These are phyloP conservation scores for Aspergillus thermomutatus DNA, from an alignment of 2,329 filamentous ascomycete species.

Conservation along the genomic window DNA sequence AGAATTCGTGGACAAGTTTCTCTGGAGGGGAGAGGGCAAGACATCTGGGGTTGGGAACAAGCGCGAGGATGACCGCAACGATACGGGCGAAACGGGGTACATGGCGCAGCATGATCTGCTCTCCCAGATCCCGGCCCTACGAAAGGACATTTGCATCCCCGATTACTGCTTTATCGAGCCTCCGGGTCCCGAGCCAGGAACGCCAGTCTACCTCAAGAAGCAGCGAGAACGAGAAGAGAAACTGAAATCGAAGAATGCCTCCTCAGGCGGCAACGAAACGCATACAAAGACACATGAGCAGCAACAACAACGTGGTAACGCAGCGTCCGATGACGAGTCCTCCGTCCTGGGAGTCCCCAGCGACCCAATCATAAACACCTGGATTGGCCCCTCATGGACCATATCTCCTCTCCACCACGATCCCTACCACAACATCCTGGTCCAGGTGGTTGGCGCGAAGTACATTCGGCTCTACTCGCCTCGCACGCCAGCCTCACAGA, in stretches of 20 bases:
- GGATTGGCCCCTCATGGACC: constrained; percentile 84
- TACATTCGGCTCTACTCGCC: constrained; percentile 88
- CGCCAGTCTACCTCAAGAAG: constrained; percentile 43
- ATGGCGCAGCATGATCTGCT: constrained; percentile 91
- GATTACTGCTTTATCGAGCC: constrained; percentile 79
- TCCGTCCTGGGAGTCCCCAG: constrained; percentile 14
- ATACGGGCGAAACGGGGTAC: constrained; percentile 59
- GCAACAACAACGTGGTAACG: constrained; percentile 1
- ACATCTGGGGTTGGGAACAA: not conserved
- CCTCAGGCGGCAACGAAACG: constrained; percentile 20
- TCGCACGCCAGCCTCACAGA: constrained; percentile 46
- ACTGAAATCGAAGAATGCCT: constrained; percentile 30
- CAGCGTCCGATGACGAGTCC: constrained; percentile 7
- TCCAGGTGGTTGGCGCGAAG: constrained; percentile 85
- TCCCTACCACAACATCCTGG: constrained; percentile 87
- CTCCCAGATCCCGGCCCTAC: constrained; percentile 71
- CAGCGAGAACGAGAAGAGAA: constrained; percentile 20
- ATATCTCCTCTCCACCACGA: constrained; percentile 93
- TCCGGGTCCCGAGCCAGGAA: constrained; percentile 52
- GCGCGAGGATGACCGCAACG: constrained; percentile 4
- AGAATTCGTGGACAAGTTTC: constrained; percentile 64
- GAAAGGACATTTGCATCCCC: constrained; percentile 72
- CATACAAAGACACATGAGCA: not conserved
- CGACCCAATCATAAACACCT: constrained; percentile 76
- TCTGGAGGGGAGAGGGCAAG: constrained; percentile 38